Base-by-base conservation (phyloP, 2,329 filamentous ascomycete genomes). In the Scortechinia acanthostroma region DNA sequence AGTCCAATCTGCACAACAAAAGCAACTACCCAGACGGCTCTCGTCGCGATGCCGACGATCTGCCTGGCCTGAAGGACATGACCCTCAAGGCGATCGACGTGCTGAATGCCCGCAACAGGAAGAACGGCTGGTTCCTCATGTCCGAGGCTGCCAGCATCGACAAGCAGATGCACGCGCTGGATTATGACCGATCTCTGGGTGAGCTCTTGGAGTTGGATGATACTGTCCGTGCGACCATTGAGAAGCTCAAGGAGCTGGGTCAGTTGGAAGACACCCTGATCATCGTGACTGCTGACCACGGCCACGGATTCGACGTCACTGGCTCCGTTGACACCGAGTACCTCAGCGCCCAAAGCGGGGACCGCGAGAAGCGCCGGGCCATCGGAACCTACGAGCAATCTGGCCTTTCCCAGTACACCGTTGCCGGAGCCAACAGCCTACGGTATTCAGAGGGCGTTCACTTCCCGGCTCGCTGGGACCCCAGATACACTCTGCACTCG, bases 11-110 rank as follows among this genome's bases (percentile, higher is more conserved):
- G 20, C 68, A 73, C 52, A 70, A 63, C 42, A 73, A 83, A 50
- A 74, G 75, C 47, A 88, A 91, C 61, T 74, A 84, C 53, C 87
- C 88, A 1, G 70, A 76, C 10, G 87, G 87, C 43, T 73, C 73
- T 49, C 71, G 74, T 35, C 69, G 66, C 15, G 69, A 84, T 33
- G 87, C 87, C 3, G 70, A 75, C 4, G 87, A 93, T 56, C 78
- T 91, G 21, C 88, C 88, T 1, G 88, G 88, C 3, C 78, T 93
- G 43, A 91, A 89, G 66, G 86, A 93, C 40, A 94, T 94, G 88
- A 91, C 88, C 0, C 70, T 91, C 53, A 94, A 94, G 70, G 88
- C 88, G 20, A 76, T 93, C 43, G 86, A 91, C 48, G 80, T 91
- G 45, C 76, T 93, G n/a, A 67, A 84, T 60, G 71, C 71, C 30